Percentiles rank a stretch among this genome's conserved stretches.
These are phyloP conservation scores for Plantago elongata DNA, from an alignment of 257 asterid species.

Conservation along the genomic window DNA sequence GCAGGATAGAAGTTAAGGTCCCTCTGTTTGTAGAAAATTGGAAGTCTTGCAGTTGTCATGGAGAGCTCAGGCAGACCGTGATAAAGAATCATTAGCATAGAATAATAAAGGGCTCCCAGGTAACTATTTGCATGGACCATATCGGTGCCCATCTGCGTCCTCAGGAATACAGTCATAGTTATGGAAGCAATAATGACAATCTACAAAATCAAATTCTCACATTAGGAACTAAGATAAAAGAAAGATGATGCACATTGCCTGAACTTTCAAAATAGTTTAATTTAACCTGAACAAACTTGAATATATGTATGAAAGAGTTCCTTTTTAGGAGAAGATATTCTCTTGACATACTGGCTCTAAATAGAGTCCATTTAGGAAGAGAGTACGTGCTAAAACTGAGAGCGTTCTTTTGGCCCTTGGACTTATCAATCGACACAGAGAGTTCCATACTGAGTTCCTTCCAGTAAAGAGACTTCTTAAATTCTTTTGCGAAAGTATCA, in stretches of 20 bases:
- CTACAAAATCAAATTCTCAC: neutral
- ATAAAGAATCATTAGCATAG: neutral
- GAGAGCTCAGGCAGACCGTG: constrained; percentile 2
- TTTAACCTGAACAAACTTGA: constrained; percentile 8
- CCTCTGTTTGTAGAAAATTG: constrained; percentile 12
- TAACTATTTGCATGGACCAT: constrained; percentile 5
- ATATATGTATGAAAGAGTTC: constrained; percentile 3
- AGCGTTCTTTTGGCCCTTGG: constrained; percentile 6
- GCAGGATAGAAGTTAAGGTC: constrained; percentile 9
- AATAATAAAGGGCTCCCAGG: constrained; percentile 5
- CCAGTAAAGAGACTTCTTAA: constrained; percentile 2
- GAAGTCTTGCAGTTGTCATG: constrained; percentile 14
- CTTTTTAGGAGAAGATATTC: constrained; percentile 8
- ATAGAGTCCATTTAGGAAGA: constrained; percentile 14
- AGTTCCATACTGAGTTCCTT: neutral
- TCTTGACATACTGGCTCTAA: constrained; percentile 12
- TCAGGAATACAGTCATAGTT: constrained; percentile 12
- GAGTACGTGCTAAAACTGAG: constrained; percentile 6
- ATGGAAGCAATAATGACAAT: constrained; percentile 3
- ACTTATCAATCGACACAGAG: constrained; percentile 4
- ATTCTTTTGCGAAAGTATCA: constrained; percentile 2
- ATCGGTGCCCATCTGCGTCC: constrained; percentile 10
- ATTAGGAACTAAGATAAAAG: neutral
- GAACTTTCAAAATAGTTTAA: neutral
- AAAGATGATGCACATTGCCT: too few species aligned